Percentiles rank a stretch among this genome's conserved stretches.
Evolutionary conservation across 495 filamentous ascomycete species (phyloP).

Genomic region (Aspergillus leporis): DNA sequence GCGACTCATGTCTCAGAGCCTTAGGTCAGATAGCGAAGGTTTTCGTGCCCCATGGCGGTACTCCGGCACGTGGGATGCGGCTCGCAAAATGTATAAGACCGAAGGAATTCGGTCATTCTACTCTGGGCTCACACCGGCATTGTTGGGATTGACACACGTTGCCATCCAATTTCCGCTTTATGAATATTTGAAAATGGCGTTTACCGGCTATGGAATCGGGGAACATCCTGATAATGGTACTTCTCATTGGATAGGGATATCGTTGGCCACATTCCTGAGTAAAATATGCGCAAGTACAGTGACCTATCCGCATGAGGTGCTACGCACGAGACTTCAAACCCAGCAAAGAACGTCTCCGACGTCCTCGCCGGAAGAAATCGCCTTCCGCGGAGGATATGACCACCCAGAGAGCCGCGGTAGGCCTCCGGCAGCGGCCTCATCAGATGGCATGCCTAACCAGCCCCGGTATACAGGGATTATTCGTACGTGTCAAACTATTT

Average conservation of each 20-base stretch:
- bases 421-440: constrained; percentile 48
- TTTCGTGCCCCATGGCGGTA: constrained; percentile 85
- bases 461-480: constrained; percentile 81
- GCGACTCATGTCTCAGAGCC: constrained; percentile 86
- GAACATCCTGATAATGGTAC: constrained; percentile 58
- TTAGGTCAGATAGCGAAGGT: constrained; percentile 50
- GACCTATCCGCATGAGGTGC: constrained; percentile 97
- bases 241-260: constrained; percentile 71
- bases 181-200: constrained; percentile 86
- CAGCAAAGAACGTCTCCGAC: constrained; percentile 62
- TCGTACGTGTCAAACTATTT: constrained; percentile 80
- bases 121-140: constrained; percentile 87
- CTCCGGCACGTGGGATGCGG: constrained; percentile 79
- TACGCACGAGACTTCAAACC: constrained; percentile 85
- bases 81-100: constrained; percentile 87
- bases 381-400: constrained; percentile 65
- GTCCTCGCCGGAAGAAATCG: constrained; percentile 51
- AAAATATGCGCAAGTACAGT: constrained; percentile 93
- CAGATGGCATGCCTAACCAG: constrained; percentile 56
- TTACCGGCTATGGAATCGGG: constrained; percentile 86
- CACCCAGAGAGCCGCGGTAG: constrained; percentile 44
- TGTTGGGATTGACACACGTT: constrained; percentile 91
- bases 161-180: constrained; percentile 98
- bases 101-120: constrained; percentile 93
- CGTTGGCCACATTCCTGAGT: constrained; percentile 87